A percentile compares a stretch with the other conserved stretches of the same genome.
These are phyloP conservation scores for Phytopythium litorale DNA, from an alignment of 352 stramenopile species.

Conservation along the genomic window DNA sequence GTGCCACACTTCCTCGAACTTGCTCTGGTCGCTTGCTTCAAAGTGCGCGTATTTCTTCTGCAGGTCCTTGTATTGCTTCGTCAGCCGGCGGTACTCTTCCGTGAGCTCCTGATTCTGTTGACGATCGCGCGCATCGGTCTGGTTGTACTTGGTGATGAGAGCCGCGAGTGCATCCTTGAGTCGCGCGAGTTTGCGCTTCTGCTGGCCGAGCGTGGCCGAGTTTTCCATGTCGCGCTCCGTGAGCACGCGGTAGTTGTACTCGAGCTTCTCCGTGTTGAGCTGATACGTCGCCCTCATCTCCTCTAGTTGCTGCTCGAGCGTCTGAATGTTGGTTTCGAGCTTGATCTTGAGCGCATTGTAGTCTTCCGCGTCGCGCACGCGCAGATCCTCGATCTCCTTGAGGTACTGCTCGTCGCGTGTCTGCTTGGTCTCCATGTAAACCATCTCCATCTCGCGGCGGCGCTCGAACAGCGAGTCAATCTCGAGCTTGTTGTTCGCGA, in stretches of 20 bases:
- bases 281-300: slow-evolving; percentile 95
- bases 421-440: slow-evolving; percentile 92
- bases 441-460: slow-evolving; percentile 91
- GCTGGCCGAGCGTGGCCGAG: slow-evolving; percentile 87
- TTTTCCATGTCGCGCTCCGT: slow-evolving; percentile 96
- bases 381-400: slow-evolving; percentile 90
- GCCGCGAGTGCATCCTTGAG: slow-evolving; percentile 91
- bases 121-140: slow-evolving; percentile 83
- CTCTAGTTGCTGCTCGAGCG: slow-evolving; percentile 94
- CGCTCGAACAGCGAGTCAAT: slow-evolving; percentile 93
- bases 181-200: slow-evolving; percentile 92
- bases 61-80: slow-evolving; percentile 95
- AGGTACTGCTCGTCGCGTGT: slow-evolving; percentile 86
- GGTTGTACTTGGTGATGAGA: slow-evolving; percentile 91
- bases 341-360: slow-evolving; percentile 97
- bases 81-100: slow-evolving; percentile 91
- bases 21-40: slow-evolving; percentile 83
- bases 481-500: slow-evolving; percentile 87
- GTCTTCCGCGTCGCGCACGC: slow-evolving; percentile 90
- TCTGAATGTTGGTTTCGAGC: slow-evolving; percentile 95
- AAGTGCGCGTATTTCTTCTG: slow-evolving; percentile 95
- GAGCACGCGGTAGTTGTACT: slow-evolving; percentile 96
- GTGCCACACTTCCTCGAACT: slow-evolving; percentile 87
- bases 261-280: slow-evolving; percentile 95
- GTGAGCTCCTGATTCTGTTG: slow-evolving; percentile 92